Percentiles rank a stretch among this genome's conserved stretches.
phyloP scores from a whole-genome alignment of 2,329 filamentous ascomycete genomes.

The Sarocladiaceae sp. region DNA sequence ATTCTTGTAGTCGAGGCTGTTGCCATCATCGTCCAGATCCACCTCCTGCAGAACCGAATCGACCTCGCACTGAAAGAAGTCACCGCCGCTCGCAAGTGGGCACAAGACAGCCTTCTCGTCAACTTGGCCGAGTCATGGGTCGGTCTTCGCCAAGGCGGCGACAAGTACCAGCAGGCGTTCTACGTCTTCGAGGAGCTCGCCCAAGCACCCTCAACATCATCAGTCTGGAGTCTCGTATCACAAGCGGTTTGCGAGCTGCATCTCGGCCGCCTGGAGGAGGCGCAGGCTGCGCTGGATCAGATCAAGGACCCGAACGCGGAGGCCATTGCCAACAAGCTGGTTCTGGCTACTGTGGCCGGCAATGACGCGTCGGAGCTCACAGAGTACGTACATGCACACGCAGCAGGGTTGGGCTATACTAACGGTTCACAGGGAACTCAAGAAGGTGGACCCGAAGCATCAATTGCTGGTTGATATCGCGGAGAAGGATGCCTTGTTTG shows the following conservation, averaged over 20 bases:
- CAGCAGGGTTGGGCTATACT: constrained; percentile 14
- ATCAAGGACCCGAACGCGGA: constrained; percentile 64
- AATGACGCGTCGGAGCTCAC: constrained; percentile 60
- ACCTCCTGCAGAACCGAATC: constrained; percentile 83
- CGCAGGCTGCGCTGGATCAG: constrained; percentile 77
- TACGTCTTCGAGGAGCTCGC: constrained; percentile 98
- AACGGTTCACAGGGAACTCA: constrained; percentile 40
- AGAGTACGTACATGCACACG: constrained; percentile 35
- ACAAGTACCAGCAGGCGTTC: constrained; percentile 93
- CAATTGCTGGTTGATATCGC: constrained; percentile 65
- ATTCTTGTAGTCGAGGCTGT: constrained; percentile 60
- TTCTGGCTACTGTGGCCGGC: constrained; percentile 70
- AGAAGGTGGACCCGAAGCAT: constrained; percentile 60
- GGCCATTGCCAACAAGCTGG: constrained; percentile 76
- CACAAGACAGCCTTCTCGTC: constrained; percentile 87
- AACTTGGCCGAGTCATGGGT: constrained; percentile 97
- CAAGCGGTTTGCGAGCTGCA: constrained; percentile 91
- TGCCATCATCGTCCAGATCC: constrained; percentile 83
- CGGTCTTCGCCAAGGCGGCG: constrained; percentile 81
- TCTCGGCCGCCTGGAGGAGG: constrained; percentile 80
- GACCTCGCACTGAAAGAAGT: constrained; percentile 91
- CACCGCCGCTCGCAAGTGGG: constrained; percentile 79
- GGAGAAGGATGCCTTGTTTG: constrained; percentile 84
- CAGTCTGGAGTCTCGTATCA: constrained; percentile 68
- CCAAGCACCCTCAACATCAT: constrained; percentile 74